phyloP scores from a whole-genome alignment of 805 yeast species.

The Candida pseudoglaebosa region DNA sequence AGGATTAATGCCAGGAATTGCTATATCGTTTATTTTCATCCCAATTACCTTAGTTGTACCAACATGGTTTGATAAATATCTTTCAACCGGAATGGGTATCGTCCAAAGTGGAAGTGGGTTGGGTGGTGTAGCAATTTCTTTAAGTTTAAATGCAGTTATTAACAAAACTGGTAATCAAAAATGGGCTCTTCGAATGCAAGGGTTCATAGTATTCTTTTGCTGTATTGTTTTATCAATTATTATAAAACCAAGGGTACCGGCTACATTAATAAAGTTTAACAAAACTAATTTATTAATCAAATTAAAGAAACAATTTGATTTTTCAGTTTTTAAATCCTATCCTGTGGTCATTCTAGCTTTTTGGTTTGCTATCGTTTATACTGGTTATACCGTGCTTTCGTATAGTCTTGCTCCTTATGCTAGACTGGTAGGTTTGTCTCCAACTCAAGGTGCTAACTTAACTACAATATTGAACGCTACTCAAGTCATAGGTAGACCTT shows the following conservation, averaged over 20 bases:
- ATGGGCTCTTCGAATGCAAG: slow-evolving; percentile 39
- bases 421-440: slow-evolving; percentile 34
- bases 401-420: slow-evolving; percentile 32
- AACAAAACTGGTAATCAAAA: slow-evolving; percentile 30
- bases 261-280: slow-evolving; percentile 7
- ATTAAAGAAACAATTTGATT: slow-evolving; percentile 28
- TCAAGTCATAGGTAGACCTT: slow-evolving; percentile 45
- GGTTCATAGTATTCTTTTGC: slow-evolving; percentile 21
- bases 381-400: slow-evolving; percentile 27
- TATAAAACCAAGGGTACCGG: slow-evolving; percentile 39
- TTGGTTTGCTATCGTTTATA: slow-evolving; percentile 29
- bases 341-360: slow-evolving; percentile 18
- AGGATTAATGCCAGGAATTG: slow-evolving; percentile 44
- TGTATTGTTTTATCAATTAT: slow-evolving; percentile 35
- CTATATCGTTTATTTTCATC: slow-evolving; percentile 36
- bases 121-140: slow-evolving; percentile 44
- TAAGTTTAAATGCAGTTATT: slow-evolving; percentile 35
- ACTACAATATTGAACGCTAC: slow-evolving; percentile 31
- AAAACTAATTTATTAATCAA: slow-evolving; percentile 14
- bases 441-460: slow-evolving; percentile 22
- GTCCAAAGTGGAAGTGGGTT: slow-evolving; percentile 41
- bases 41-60: slow-evolving; percentile 39
- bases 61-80: slow-evolving; percentile 40
- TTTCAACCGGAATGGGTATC: slow-evolving; percentile 45
- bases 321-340: slow-evolving; percentile 18